Evolutionary conservation across 495 filamentous ascomycete genomes (phyloP).

Genomic region (Podospora bellae-mahoneyi): DNA sequence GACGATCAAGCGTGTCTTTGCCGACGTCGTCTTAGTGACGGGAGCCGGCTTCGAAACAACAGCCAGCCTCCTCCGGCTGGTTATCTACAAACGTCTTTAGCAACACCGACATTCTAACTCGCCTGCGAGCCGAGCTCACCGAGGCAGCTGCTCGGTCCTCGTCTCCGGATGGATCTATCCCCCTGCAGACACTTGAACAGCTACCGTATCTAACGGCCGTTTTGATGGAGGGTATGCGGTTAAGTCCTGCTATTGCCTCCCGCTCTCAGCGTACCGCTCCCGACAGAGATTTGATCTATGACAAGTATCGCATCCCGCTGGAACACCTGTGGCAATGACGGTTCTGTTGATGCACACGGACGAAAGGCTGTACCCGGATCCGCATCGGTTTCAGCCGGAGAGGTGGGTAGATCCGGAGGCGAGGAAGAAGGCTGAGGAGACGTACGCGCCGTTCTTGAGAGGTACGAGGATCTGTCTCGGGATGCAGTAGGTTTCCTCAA

Average conservation of each 20-base stretch:
- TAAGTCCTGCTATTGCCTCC: slow-evolving; percentile 35
- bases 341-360: slow-evolving; percentile 31
- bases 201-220: slow-evolving; percentile 38
- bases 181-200: slow-evolving; percentile 28
- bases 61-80: slow-evolving; percentile 24
- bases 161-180: background rate
- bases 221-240: slow-evolving; percentile 37
- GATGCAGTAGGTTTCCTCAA: slow-evolving; percentile 29
- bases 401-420: slow-evolving; percentile 21
- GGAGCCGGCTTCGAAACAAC: slow-evolving; percentile 32
- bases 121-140: slow-evolving; percentile 25
- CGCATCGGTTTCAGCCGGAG: slow-evolving; percentile 22
- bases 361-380: slow-evolving; percentile 24
- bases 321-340: slow-evolving; percentile 38
- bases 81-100: slow-evolving; percentile 28
- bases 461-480: slow-evolving; percentile 31
- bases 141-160: slow-evolving; percentile 3
- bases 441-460: slow-evolving; percentile 27
- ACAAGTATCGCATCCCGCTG: slow-evolving; percentile 48
- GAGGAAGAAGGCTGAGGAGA: slow-evolving; percentile 18
- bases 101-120: slow-evolving; percentile 21
- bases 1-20: slow-evolving; percentile 21
- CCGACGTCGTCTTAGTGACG: slow-evolving; percentile 27
- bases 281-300: slow-evolving; percentile 36
- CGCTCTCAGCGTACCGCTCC: slow-evolving; percentile 36